Evolutionary conservation across 1,284 basidiomycete species (phyloP).

Genomic region (Ceratobasidium sp.): DNA sequence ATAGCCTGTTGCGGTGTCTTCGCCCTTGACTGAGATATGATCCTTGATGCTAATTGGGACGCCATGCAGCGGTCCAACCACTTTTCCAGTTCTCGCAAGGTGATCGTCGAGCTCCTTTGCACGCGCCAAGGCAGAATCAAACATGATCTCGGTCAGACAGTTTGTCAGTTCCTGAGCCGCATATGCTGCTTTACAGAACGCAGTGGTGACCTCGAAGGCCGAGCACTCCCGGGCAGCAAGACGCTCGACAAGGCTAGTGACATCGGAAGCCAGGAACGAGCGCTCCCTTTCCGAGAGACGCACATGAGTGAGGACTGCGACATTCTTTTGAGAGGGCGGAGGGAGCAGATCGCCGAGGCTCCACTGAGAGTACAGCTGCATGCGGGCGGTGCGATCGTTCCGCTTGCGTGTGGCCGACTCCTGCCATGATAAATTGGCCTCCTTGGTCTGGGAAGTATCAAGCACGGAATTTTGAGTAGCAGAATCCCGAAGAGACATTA

Average conservation of each 20-base stretch:
- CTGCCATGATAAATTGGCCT: no score
- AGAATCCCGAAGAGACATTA: no score
- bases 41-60: constrained; percentile 63
- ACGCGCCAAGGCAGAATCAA: constrained; percentile 50
- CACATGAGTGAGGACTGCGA: constrained; percentile 4
- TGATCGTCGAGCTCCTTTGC: constrained; percentile 52
- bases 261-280: constrained; percentile 42
- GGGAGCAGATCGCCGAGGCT: constrained; percentile 6
- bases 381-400: constrained; percentile 27
- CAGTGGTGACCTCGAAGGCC: constrained; percentile 46
- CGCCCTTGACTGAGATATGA: constrained; percentile 58
- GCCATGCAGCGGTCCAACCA: constrained; percentile 56
- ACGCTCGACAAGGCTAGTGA: constrained; percentile 43
- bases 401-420: constrained; percentile 19
- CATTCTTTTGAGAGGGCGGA: constrained; percentile 25
- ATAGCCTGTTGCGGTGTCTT: constrained; percentile 60
- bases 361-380: constrained; percentile 17
- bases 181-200: constrained; percentile 47
- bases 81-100: constrained; percentile 48
- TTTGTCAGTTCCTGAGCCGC: constrained; percentile 51
- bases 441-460: no score
- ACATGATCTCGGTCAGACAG: constrained; percentile 54
- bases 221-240: constrained; percentile 44
- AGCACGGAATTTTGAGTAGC: no score
- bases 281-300: constrained; percentile 39